Evolutionary conservation across 164 flowering plant genomes (phyloP).

Genomic region (Paratinospora sagittata): DNA sequence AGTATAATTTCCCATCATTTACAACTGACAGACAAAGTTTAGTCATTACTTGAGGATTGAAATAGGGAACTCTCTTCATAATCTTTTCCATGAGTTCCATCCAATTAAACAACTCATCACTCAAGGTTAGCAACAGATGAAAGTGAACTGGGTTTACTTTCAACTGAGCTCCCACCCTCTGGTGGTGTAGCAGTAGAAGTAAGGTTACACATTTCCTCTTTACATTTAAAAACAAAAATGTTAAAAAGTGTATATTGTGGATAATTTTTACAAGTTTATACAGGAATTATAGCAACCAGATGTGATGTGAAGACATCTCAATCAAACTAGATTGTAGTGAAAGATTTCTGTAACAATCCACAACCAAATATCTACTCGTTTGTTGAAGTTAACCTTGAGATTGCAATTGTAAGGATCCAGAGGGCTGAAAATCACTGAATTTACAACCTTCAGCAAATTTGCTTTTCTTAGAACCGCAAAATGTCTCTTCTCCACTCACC

Average conservation of each 20-base stretch:
- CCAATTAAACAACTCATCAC: background rate
- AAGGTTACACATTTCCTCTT: background rate
- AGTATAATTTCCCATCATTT: no score
- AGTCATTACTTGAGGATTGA: no score
- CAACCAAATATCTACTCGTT: no score
- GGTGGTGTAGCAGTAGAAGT: no score
- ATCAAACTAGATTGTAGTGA: background rate
- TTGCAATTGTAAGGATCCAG: conserved; percentile 9
- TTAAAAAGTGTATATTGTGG: background rate
- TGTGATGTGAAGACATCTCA: background rate
- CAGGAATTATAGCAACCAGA: background rate
- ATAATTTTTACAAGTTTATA: background rate
- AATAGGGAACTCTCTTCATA: background rate
- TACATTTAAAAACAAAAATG: background rate
- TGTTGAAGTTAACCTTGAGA: no score
- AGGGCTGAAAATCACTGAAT: conserved; percentile 7
- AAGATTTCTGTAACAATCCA: background rate
- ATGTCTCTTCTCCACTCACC: conserved; percentile 12
- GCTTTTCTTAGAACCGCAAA: background rate
- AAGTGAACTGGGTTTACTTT: no score
- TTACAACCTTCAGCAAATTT: conserved; percentile 3
- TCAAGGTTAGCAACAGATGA: background rate
- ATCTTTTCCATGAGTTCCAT: background rate
- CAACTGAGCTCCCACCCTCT: no score
- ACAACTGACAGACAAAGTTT: no score